Conservation (phyloP, 1,139 yeast genomes). For the Saccharomyces hybrid region DNA sequence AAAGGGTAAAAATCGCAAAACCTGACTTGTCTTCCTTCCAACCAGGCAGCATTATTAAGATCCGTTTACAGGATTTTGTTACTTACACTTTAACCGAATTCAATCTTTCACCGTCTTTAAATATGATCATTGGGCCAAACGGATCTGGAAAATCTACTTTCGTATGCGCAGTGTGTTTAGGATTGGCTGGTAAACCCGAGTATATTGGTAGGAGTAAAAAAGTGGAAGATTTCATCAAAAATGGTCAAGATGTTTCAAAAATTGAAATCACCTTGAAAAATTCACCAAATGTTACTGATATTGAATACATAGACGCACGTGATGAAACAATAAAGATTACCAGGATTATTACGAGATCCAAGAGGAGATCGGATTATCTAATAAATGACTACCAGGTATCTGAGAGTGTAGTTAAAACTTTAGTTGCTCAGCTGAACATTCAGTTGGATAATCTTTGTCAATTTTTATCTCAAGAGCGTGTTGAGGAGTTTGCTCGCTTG, state of each 20-base stretch:
- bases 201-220: conserved; percentile 71
- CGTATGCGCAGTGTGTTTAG: conserved; percentile 89
- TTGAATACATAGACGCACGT: conserved; percentile 23
- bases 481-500: conserved; percentile 82
- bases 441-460: conserved; percentile 91
- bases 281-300: conserved; percentile 24
- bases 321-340: conserved; percentile 35
- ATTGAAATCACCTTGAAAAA: conserved; percentile 64
- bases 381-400: conserved; percentile 41
- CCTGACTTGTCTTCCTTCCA: conserved; percentile 16
- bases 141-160: conserved; percentile 95
- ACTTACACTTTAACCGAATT: conserved; percentile 76
- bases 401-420: conserved; percentile 41
- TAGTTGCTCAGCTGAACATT: conserved; percentile 51
- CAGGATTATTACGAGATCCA: conserved; percentile 39
- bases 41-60: conserved; percentile 63
- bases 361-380: conserved; percentile 51
- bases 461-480: conserved; percentile 91
- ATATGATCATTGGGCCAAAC: conserved; percentile 94
- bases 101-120: conserved; percentile 71
- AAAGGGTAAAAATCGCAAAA: conserved; percentile 15
- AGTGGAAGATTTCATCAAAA: conserved; percentile 63
- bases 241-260: conserved; percentile 49
- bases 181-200: conserved; percentile 75
- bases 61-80: conserved; percentile 67